Base-by-base conservation (phyloP, 352 stramenopile species). In the Phytophthora syringae region DNA sequence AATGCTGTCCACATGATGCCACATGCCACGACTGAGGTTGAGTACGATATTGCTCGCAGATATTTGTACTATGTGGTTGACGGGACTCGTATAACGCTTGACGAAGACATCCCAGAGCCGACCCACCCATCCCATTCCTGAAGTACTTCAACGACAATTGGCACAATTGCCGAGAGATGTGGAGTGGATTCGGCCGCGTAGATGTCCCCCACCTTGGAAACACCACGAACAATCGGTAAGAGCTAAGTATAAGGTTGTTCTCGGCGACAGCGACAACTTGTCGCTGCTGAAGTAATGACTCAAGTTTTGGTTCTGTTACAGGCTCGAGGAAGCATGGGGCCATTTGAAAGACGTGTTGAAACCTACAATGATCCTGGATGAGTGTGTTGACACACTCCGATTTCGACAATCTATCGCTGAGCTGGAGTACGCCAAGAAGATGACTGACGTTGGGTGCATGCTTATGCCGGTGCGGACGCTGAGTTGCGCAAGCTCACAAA, bases 51-150 rank as follows among this genome's bases (percentile, higher is more conserved):
- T 1, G 37, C 16, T 22, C 37, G 37, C 7, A 24, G 16, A 20
- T 44, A 44, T n/a, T n/a, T 44, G 37, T 44, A 44, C n/a, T 44
- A 44, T 5, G 37, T 44, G 15, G 37, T 44, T 44, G 37, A 44
- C 5, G 37, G 37, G 16, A 49, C 18, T 4, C 42, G 25, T 1
- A 18, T 49, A 32, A 49, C 42, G 16, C 42, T 49, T 16, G 42
- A 49, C 5, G 42, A 49, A 16, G 42, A 49, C 12, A 30, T 49
- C 22, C 20, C 42, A 49, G 20, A 32, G 42, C 6, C 20, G 42
- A 30, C 42, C 18, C 21, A 49, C 21, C 20, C 21, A n/a, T n/a
- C n/a, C n/a, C n/a, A 12, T 49, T 49, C 10, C 21, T 49, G 3
- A 49, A 49, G 20, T 49, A 49, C 42, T 32, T 49, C 11, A 7